Conservation (phyloP, 352 stramenopile genomes). For the Phytophthora pini region DNA sequence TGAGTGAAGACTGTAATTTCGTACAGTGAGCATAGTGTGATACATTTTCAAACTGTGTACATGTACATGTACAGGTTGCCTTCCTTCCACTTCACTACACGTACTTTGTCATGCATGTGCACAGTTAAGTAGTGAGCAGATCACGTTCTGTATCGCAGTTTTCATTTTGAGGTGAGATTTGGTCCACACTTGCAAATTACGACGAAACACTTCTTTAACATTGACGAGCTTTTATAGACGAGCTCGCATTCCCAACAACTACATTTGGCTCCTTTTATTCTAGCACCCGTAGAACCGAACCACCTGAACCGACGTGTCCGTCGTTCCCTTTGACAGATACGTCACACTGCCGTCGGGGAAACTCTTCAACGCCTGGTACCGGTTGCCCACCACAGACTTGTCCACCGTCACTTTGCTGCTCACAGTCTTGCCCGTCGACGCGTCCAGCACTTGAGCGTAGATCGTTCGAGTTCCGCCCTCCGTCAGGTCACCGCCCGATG, state of each 20-base stretch:
- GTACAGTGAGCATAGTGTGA: background rate
- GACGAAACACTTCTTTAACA: background rate
- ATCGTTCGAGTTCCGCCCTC: conserved; percentile 35
- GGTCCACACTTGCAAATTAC: no score
- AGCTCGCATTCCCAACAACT: background rate
- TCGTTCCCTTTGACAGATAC: conserved; percentile 54
- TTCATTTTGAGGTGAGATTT: no score
- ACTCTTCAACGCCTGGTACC: conserved; percentile 62
- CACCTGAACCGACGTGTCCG: conserved; percentile 50
- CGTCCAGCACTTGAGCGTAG: conserved; percentile 56
- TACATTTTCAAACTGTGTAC: no score
- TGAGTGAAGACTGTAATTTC: background rate
- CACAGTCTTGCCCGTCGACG: conserved; percentile 43
- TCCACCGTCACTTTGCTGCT: conserved; percentile 51
- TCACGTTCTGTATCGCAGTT: no score
- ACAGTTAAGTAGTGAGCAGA: no score
- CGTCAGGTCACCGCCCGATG: conserved; percentile 38
- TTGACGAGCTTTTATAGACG: background rate
- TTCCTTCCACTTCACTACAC: no score
- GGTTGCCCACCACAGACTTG: conserved; percentile 52
- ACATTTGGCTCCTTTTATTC: background rate
- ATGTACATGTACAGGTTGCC: no score
- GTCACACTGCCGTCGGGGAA: conserved; percentile 56
- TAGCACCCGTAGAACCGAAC: conserved; percentile 55
- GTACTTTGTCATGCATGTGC: no score